Evolutionary conservation across 2,329 filamentous ascomycete genomes (phyloP).

Genomic region (Microcyclosporella mali): DNA sequence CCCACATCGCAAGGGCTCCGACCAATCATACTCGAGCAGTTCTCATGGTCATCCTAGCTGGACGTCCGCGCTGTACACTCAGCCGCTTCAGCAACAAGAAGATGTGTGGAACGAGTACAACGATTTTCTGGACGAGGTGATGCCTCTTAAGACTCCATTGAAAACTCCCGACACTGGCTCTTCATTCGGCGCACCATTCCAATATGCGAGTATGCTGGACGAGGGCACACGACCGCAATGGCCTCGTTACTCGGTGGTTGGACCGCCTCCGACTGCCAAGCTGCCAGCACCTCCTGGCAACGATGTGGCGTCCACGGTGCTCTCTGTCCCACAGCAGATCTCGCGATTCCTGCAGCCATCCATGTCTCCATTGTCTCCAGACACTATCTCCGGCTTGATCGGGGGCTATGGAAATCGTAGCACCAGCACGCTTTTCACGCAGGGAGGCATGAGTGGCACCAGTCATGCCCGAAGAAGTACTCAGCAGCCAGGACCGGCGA

Average conservation of each 20-base stretch:
- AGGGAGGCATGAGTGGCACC: conserved; percentile 6
- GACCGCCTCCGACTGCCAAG: conserved; percentile 11
- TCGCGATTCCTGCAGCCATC: conserved; percentile 27
- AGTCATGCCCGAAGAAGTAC: conserved; percentile 7
- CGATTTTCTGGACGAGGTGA: conserved; percentile 70
- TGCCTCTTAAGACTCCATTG: conserved; percentile 45
- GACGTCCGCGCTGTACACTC: conserved; percentile 14
- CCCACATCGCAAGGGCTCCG: conserved; percentile 65
- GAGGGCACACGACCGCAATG: conserved; percentile 12
- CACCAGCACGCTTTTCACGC: conserved; percentile 29
- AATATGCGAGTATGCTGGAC: conserved; percentile 50
- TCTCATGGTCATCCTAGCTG: conserved; percentile 55
- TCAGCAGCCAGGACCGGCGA: conserved; percentile 6
- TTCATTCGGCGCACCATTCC: conserved; percentile 48
- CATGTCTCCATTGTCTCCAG: conserved; percentile 37
- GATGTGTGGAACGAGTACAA: conserved; percentile 95
- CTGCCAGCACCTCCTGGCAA: conserved; percentile 14
- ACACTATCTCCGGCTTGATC: conserved; percentile 50
- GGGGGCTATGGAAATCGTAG: conserved; percentile 44
- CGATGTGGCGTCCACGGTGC: conserved; percentile 9
- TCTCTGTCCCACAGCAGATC: conserved; percentile 28
- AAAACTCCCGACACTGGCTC: conserved; percentile 45
- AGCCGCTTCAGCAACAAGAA: conserved; percentile 52
- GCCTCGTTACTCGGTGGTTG: conserved; percentile 5
- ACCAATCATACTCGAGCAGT: conserved; percentile 55